Evolutionary conservation across 2,329 filamentous ascomycete species (phyloP).

Genomic region (Tolypocladium tropicale): DNA sequence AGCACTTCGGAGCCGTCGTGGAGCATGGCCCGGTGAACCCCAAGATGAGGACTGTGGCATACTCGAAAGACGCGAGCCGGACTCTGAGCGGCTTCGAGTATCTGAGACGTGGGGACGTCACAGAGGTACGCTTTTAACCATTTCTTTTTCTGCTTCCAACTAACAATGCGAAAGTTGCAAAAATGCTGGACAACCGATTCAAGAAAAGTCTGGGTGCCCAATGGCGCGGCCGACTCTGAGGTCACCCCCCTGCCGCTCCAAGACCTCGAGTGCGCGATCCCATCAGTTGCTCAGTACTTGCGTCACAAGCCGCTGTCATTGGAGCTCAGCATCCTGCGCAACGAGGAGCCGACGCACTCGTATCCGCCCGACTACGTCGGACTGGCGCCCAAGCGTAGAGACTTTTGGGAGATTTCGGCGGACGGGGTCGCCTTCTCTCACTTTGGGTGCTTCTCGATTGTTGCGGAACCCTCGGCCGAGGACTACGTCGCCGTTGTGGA

Average conservation of each 20-base stretch:
- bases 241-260: not conserved
- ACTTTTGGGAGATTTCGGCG: conserved; percentile 21
- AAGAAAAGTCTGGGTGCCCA: conserved; percentile 3
- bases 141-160: not conserved
- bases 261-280: not conserved
- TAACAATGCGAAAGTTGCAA: conserved; percentile 12
- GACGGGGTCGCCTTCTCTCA: conserved; percentile 15
- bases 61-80: conserved; percentile 3
- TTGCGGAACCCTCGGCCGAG: conserved; percentile 13
- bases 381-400: conserved; percentile 11
- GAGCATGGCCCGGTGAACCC: conserved; percentile 14
- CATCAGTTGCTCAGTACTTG: not conserved
- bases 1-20: conserved; percentile 23
- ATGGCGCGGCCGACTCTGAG: not conserved
- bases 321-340: conserved; percentile 7
- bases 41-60: not conserved
- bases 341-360: conserved; percentile 6
- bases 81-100: conserved; percentile 25
- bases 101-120: conserved; percentile 19
- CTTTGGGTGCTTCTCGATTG: conserved; percentile 19
- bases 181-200: conserved; percentile 16
- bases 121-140: conserved; percentile 7
- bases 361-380: conserved; percentile 13
- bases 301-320: conserved; percentile 4
- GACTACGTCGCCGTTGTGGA: conserved; percentile 19